Evolutionary conservation across 176 grass and related monocot species (phyloP).

Genomic region (Zea luxurians): DNA sequence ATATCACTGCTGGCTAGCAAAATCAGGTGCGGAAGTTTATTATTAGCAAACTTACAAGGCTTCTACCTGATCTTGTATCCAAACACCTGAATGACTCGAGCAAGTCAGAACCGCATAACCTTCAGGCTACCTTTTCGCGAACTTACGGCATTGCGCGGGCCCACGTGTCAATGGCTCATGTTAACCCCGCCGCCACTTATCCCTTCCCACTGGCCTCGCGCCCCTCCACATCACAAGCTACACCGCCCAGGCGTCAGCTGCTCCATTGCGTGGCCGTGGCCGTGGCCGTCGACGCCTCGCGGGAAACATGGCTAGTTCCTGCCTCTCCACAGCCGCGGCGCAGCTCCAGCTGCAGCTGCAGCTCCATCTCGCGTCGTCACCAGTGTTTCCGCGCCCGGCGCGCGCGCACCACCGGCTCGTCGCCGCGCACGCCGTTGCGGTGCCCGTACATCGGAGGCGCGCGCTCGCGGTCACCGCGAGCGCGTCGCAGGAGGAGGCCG

Average conservation of each 20-base stretch:
- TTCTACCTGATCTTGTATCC: too few species aligned
- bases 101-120: too few species aligned
- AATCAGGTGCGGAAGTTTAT: too few species aligned
- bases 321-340: slow-evolving; percentile 43
- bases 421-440: slow-evolving; percentile 3
- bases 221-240: slow-evolving; percentile 59
- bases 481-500: slow-evolving; percentile 58
- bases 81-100: not conserved
- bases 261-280: not conserved
- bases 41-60: too few species aligned
- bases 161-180: slow-evolving; percentile 29
- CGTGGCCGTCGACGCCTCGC: not conserved
- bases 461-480: slow-evolving; percentile 10
- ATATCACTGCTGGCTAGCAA: too few species aligned
- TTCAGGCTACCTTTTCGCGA: too few species aligned
- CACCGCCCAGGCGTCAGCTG: not conserved
- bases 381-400: slow-evolving; percentile 16
- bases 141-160: not conserved
- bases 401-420: slow-evolving; percentile 5
- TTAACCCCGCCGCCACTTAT: slow-evolving; percentile 24
- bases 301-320: slow-evolving; percentile 53
- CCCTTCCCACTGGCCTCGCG: slow-evolving; percentile 42
- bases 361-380: slow-evolving; percentile 23
- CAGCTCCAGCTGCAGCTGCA: not conserved
- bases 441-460: slow-evolving; percentile 11